Evolutionary conservation across 1,284 basidiomycete genomes (phyloP), one percentile per base, ranked within the genome.

Genomic region (Garcileccinum viscosum): DNA sequence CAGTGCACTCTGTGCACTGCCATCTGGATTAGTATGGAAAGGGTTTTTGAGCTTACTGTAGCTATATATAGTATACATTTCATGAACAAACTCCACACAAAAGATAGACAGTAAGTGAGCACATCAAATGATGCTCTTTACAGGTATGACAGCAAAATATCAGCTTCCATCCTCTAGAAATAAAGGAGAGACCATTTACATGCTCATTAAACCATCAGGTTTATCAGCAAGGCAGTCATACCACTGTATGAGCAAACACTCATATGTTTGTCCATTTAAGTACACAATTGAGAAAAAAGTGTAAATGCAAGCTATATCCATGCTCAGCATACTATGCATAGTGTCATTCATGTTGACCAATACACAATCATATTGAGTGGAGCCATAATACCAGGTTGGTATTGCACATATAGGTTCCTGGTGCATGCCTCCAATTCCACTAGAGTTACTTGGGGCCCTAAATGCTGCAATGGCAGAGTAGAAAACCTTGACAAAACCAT

Each of bases 121-220:
- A 27, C 24, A 24, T 1, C 9, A 24, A 22, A 61, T 24, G 24
- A 61, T 61, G 24, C 59, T 61, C 3, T 62, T 27, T 3, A 70
- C 24, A 35, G 35, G 69, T 38, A 71, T 71, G 4, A 71, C 30
- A 0, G 65, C 44, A 5, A 71, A 19, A 32, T 71, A 33, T 19
- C 59, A 14, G 15, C 24, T 22, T 22, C 60, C 53, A 9, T 63
- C 56, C 17, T 56, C 33, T 17, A 63, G 50, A 8, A 61, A 63
- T 0, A 64, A 71, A 2, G 38, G 62, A 0, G n/a, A 11, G 2
- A 71, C 62, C 69, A 71, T 71, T 64, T 64, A 71, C 56, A 70
- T 67, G 3, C 70, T 65, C 2, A 53, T 71, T n/a, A 71, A 12
- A 1, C 61, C 11, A 6, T 70, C 63, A 2, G 66, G 58, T 22